These are phyloP conservation scores for Russula virescens DNA, from an alignment of 768 basidiomycete species.

Conservation along the genomic window DNA sequence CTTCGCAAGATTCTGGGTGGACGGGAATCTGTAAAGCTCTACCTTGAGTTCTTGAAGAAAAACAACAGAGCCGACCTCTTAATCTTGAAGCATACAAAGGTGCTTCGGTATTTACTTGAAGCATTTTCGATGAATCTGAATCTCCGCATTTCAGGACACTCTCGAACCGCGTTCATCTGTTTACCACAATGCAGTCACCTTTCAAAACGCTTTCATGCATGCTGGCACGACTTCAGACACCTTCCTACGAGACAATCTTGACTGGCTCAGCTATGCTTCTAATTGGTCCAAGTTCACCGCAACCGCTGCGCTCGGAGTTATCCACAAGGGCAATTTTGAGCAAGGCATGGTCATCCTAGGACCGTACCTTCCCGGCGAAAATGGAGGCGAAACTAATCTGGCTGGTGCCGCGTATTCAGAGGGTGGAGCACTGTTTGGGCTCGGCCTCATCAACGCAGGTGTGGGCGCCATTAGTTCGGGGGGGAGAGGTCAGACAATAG, in stretches of 20 bases:
- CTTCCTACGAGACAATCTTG: conserved; percentile 92
- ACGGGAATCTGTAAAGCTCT: conserved; percentile 86
- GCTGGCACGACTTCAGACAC: conserved; percentile 95
- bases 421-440: conserved; percentile 91
- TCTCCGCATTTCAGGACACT: conserved; percentile 52
- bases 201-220: conserved; percentile 97
- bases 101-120: conserved; percentile 43
- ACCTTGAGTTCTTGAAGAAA: conserved; percentile 91
- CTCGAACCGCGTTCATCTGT: conserved; percentile 93
- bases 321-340: conserved; percentile 94
- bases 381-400: conserved; percentile 65
- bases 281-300: conserved; percentile 99
- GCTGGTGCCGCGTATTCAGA: conserved; percentile 85
- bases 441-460: conserved; percentile 92
- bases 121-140: conserved; percentile 57
- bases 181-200: conserved; percentile 92
- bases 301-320: conserved; percentile 93
- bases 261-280: conserved; percentile 90
- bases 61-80: conserved; percentile 91
- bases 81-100: conserved; percentile 91
- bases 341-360: conserved; percentile 89
- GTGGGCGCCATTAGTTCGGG: conserved; percentile 44
- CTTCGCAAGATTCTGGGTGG: conserved; percentile 82
- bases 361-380: conserved; percentile 83
- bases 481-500: conserved; percentile 50